Evolutionary conservation across 2,329 filamentous ascomycete species (phyloP).

Genomic region (Waltergamsia citrina): DNA sequence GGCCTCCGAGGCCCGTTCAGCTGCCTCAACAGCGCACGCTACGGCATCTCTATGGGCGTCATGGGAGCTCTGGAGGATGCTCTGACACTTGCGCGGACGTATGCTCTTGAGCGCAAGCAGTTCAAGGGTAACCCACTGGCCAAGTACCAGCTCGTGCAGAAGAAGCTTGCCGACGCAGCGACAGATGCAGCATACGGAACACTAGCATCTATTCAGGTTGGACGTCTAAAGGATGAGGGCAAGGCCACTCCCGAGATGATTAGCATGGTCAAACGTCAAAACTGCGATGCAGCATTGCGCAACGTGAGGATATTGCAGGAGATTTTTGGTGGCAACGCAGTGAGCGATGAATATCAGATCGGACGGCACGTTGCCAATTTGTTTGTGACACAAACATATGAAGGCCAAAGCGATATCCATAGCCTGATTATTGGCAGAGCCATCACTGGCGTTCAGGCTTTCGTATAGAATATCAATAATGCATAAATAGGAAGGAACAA

Average conservation of each 20-base stretch:
- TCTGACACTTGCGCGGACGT: constrained; percentile 68
- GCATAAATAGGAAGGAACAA: background rate
- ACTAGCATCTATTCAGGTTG: constrained; percentile 84
- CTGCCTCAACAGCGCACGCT: constrained; percentile 87
- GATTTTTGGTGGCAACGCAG: constrained; percentile 96
- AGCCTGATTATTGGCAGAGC: constrained; percentile 61
- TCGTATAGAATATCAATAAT: constrained; percentile 42
- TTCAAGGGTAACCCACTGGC: constrained; percentile 94
- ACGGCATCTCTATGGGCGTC: constrained; percentile 88
- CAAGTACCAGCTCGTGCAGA: constrained; percentile 94
- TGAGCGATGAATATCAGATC: constrained; percentile 93
- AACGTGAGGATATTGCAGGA: constrained; percentile 81
- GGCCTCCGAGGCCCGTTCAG: constrained; percentile 84
- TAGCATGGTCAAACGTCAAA: constrained; percentile 91
- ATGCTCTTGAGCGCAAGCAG: constrained; percentile 87
- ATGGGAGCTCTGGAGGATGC: constrained; percentile 94
- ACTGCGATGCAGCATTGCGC: constrained; percentile 80
- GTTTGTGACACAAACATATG: constrained; percentile 96
- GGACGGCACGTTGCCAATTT: constrained; percentile 91
- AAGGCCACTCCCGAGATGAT: constrained; percentile 93
- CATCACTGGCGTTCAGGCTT: constrained; percentile 70
- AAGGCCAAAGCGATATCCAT: constrained; percentile 97
- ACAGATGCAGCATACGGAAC: constrained; percentile 89
- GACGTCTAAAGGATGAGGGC: constrained; percentile 84
- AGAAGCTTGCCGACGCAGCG: constrained; percentile 88